A percentile compares a stretch with the other conserved stretches of the same genome.
Evolutionary conservation across 495 filamentous ascomycete genomes (phyloP).

Genomic region (Cudoniella acicularis): DNA sequence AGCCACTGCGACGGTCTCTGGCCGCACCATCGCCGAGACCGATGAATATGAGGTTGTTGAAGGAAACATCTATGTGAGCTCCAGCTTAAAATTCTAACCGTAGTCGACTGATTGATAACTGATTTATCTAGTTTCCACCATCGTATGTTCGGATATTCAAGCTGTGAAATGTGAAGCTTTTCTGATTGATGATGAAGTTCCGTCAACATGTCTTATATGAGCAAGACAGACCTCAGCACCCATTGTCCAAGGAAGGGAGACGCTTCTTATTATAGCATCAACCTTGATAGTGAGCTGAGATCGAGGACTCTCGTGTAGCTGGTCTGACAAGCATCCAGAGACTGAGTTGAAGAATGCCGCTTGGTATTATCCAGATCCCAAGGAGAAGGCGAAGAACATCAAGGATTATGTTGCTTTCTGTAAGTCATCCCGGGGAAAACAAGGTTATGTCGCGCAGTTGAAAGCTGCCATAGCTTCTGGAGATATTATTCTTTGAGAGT

Average conservation of each 20-base stretch:
- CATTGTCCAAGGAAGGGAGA: slow-evolving; percentile 69
- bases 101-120: neutral
- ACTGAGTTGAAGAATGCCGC: slow-evolving; percentile 56
- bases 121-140: slow-evolving; percentile 28
- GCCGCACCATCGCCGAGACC: slow-evolving; percentile 55
- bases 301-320: neutral
- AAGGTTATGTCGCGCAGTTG: no score
- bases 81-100: neutral
- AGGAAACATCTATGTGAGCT: slow-evolving; percentile 65
- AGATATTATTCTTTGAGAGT: no score
- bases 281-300: slow-evolving; percentile 45
- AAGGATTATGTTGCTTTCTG: slow-evolving; percentile 66
- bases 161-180: no score
- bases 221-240: slow-evolving; percentile 46
- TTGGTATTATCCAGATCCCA: slow-evolving; percentile 63
- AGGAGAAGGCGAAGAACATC: slow-evolving; percentile 52
- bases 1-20: slow-evolving; percentile 57
- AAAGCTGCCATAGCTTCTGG: no score
- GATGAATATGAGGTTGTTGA: slow-evolving; percentile 63
- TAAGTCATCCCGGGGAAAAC: no score
- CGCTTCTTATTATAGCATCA: slow-evolving; percentile 63
- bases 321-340: slow-evolving; percentile 28
- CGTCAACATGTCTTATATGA: slow-evolving; percentile 44
- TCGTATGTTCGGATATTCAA: slow-evolving; percentile 21
- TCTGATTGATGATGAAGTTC: slow-evolving; percentile 30